Conservation (phyloP, 345 rosid genomes). For the Sisymbrium altissimum region DNA sequence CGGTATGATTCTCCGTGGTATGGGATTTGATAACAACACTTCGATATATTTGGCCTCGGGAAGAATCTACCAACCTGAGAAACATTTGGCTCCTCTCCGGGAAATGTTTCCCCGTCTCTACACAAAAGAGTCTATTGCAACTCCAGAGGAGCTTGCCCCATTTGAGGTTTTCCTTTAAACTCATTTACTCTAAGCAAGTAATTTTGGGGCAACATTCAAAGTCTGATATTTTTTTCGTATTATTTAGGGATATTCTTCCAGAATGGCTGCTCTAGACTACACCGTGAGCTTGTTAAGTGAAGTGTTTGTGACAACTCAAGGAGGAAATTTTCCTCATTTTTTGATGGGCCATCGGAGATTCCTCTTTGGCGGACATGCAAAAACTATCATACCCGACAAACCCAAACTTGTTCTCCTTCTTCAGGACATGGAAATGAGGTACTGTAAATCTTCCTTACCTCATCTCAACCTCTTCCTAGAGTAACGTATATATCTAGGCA, state of each 20-base stretch:
- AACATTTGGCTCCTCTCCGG: conserved; percentile 59
- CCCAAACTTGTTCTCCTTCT: conserved; percentile 72
- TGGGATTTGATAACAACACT: conserved; percentile 90
- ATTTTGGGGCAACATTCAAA: neutral
- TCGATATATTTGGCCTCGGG: conserved; percentile 90
- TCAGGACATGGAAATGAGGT: conserved; percentile 78
- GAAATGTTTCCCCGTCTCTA: conserved; percentile 88
- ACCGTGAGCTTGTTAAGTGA: conserved; percentile 83
- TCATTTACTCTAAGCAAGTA: neutral
- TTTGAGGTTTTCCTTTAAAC: conserved; percentile 51
- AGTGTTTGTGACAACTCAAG: conserved; percentile 89
- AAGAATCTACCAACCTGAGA: conserved; percentile 61
- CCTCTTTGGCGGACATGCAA: conserved; percentile 80
- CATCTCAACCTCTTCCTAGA: neutral
- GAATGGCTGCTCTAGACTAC: conserved; percentile 96
- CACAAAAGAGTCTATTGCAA: conserved; percentile 86
- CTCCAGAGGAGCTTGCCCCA: conserved; percentile 78
- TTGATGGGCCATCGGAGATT: conserved; percentile 94
- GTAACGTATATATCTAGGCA: neutral
- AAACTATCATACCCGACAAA: conserved; percentile 83
- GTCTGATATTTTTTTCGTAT: conserved; percentile 11
- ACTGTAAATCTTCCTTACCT: conserved; percentile 17
- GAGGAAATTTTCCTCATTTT: conserved; percentile 96
- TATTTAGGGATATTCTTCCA: conserved; percentile 74
- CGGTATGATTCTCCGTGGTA: conserved; percentile 92